These are phyloP conservation scores for Galerina marginata DNA, from an alignment of 768 basidiomycete species.

Conservation along the genomic window DNA sequence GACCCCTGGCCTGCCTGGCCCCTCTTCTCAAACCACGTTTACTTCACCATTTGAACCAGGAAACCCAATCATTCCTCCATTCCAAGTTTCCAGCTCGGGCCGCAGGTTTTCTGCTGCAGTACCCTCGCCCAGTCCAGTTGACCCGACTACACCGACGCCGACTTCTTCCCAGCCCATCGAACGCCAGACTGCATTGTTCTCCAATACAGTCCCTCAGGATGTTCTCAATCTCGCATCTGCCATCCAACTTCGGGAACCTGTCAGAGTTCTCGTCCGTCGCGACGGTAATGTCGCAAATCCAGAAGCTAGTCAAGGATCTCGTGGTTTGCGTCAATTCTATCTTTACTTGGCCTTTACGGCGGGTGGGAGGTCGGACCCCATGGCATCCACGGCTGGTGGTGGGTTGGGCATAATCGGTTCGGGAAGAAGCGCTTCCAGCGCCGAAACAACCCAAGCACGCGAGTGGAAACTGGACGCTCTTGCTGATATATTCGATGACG, in stretches of 20 bases:
- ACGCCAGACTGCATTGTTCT: conserved; percentile 93
- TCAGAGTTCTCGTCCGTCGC: conserved; percentile 94
- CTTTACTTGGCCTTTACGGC: conserved; percentile 95
- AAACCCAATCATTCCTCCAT: conserved; percentile 40
- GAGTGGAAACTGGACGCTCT: conserved; percentile 97
- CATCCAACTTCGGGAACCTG: conserved; percentile 94
- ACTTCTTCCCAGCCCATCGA: conserved; percentile 56
- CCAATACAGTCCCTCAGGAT: conserved; percentile 97
- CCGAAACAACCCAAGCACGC: conserved; percentile 83
- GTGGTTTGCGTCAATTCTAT: conserved; percentile 94
- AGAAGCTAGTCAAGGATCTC: conserved; percentile 68
- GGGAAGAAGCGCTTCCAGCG: conserved; percentile 80
- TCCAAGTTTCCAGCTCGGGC: conserved; percentile 38
- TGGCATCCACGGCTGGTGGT: conserved; percentile 45
- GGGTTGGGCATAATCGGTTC: conserved; percentile 93
- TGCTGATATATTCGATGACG: conserved; percentile 87
- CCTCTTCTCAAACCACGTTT: conserved; percentile 44
- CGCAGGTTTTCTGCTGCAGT: conserved; percentile 67
- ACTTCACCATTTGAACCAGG: conserved; percentile 51
- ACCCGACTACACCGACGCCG: conserved; percentile 22
- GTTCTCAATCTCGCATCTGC: conserved; percentile 94
- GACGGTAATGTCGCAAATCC: conserved; percentile 83
- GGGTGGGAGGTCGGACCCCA: conserved; percentile 70
- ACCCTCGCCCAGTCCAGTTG: conserved; percentile 48
- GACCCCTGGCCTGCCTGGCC: conserved; percentile 22